Conservation (phyloP, 75 land plant genomes). For the Picea glauca region DNA sequence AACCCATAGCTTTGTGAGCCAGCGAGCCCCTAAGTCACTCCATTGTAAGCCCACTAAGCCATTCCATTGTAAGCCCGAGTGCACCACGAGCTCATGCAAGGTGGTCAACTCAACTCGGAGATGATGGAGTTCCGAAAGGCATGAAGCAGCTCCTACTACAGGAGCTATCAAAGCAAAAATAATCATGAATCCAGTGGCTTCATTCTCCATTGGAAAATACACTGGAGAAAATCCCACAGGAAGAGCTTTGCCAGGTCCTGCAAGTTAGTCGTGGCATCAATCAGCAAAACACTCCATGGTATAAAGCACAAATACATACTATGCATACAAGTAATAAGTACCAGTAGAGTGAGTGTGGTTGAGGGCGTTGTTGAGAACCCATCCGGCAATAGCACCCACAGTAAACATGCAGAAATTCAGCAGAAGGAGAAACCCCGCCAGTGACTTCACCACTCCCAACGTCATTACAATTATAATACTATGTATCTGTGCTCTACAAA, state of each 20-base stretch:
- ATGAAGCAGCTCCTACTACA: conserved; percentile 57
- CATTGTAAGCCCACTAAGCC: too few species aligned
- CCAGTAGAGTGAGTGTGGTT: conserved; percentile 53
- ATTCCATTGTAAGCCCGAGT: too few species aligned
- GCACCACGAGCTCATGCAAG: too few species aligned
- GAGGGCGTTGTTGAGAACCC: conserved; percentile 64
- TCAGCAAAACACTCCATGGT: not conserved
- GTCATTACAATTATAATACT: conserved; percentile 15
- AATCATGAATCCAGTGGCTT: conserved; percentile 67
- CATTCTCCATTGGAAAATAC: conserved; percentile 48
- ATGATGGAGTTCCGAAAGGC: conserved; percentile 48
- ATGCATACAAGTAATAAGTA: not conserved
- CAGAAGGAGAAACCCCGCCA: conserved; percentile 37
- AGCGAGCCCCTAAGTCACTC: too few species aligned
- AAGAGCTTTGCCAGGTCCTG: conserved; percentile 33
- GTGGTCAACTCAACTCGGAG: not conserved
- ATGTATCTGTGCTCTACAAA: not conserved
- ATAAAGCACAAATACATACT: not conserved
- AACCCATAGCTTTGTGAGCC: too few species aligned
- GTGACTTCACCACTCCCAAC: conserved; percentile 19
- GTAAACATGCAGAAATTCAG: conserved; percentile 72
- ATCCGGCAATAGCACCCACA: conserved; percentile 53
- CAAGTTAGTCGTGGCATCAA: not conserved
- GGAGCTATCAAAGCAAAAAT: conserved; percentile 62
- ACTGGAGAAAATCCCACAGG: conserved; percentile 46